Conservation (phyloP, 306 rosid genomes). For the Alnus rubra region DNA sequence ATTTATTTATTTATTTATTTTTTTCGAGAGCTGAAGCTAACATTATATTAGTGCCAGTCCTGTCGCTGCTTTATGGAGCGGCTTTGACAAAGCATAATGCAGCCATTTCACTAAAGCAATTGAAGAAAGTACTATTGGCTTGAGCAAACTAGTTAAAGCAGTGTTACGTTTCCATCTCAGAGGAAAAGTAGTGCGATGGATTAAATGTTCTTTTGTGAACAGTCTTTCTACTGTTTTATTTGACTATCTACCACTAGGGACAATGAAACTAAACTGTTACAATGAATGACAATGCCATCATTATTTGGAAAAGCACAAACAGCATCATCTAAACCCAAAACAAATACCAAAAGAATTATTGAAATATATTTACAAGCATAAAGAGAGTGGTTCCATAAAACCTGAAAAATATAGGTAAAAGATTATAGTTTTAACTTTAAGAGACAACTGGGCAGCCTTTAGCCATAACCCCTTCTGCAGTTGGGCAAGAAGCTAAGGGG, state of each 20-base stretch:
- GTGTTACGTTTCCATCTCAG: too few species aligned
- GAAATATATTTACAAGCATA: not conserved
- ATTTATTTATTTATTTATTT: too few species aligned
- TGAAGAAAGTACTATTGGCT: not conserved
- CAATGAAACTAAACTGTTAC: not conserved
- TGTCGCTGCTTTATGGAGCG: not conserved
- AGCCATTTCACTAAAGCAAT: not conserved
- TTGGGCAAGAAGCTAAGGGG: slow-evolving; percentile 76
- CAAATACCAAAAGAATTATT: not conserved
- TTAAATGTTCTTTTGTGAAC: too few species aligned
- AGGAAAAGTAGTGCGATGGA: too few species aligned
- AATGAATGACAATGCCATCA: not conserved
- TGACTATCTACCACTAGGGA: not conserved
- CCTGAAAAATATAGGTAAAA: not conserved
- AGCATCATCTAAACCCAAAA: not conserved
- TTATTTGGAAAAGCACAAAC: not conserved
- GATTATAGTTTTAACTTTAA: not conserved
- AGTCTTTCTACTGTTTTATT: not conserved
- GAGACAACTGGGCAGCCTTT: slow-evolving; percentile 50
- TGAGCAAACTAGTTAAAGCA: too few species aligned
- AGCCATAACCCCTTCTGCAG: slow-evolving; percentile 46
- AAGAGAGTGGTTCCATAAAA: not conserved
- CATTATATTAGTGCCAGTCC: too few species aligned
- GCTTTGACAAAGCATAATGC: not conserved
- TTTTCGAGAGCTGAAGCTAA: too few species aligned